phyloP scores from a whole-genome alignment of 345 rosid species.

The Gossypium sturtianum region DNA sequence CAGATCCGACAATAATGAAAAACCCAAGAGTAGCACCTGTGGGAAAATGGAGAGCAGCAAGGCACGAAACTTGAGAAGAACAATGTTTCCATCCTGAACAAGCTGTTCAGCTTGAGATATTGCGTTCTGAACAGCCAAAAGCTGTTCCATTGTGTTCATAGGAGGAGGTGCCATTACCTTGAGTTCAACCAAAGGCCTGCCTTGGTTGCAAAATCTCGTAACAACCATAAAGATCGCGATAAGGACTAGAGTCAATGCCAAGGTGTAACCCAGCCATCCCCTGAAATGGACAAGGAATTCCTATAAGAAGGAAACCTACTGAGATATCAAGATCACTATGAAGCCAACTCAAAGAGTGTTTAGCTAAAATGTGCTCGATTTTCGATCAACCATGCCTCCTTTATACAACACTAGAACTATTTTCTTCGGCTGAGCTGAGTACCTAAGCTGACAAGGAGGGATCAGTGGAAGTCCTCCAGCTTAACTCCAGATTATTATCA shows the following conservation, averaged over 20 bases:
- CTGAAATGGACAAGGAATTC: constrained; percentile 26
- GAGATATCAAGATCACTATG: neutral
- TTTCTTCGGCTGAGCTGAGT: neutral
- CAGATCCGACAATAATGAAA: too few relatives aligned
- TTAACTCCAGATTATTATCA: neutral
- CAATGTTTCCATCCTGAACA: constrained; percentile 78
- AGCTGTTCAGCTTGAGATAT: constrained; percentile 68
- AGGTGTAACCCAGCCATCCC: constrained; percentile 68
- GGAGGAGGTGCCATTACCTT: constrained; percentile 77
- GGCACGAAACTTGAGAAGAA: constrained; percentile 87
- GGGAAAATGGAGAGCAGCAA: constrained; percentile 67
- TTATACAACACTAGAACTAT: neutral
- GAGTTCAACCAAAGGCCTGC: constrained; percentile 42
- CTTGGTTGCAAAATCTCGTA: constrained; percentile 56
- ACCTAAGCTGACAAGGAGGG: neutral
- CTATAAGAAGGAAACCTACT: neutral
- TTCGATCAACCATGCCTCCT: neutral
- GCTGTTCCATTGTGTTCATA: constrained; percentile 93
- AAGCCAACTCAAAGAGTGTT: neutral
- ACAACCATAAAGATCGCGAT: constrained; percentile 66
- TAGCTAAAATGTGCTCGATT: neutral
- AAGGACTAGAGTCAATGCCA: constrained; percentile 36
- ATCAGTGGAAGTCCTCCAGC: neutral
- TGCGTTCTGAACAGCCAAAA: constrained; percentile 84
- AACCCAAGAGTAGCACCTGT: constrained; percentile 37